phyloP scores from a whole-genome alignment of 192 early-diverging fungal species.

The Rhizophagus prolifer region DNA sequence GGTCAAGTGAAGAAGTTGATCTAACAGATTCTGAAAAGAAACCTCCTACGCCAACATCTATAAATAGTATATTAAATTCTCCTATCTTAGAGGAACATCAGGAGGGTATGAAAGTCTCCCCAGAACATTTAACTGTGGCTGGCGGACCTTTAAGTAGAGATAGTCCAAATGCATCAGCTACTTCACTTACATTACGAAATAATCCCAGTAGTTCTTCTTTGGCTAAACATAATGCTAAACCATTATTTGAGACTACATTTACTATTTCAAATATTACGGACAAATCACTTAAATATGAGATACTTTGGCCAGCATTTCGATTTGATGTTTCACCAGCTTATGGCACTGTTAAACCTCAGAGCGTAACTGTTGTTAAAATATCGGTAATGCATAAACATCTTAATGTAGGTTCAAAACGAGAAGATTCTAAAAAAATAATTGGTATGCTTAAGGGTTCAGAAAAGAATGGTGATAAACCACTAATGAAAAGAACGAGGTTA shows the following conservation, averaged over 20 bases:
- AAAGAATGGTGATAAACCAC: slow-evolving; percentile 6
- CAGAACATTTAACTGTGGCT: slow-evolving; percentile 23
- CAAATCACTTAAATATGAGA: slow-evolving; percentile 21
- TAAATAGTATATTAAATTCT: slow-evolving; percentile 1
- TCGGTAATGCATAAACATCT: slow-evolving; percentile 30
- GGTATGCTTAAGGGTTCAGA: slow-evolving; percentile 24
- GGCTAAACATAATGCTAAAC: slow-evolving; percentile 29
- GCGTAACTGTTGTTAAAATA: slow-evolving; percentile 18
- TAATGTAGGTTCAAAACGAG: slow-evolving; percentile 15
- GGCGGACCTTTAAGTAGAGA: slow-evolving; percentile 1
- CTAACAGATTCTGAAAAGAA: slow-evolving; percentile 26
- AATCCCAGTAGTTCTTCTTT: slow-evolving; percentile 27
- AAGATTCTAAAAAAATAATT: slow-evolving; percentile 27
- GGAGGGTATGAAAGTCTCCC: slow-evolving; percentile 27
- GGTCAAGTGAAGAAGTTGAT: slow-evolving; percentile 33
- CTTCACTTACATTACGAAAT: slow-evolving; percentile 18
- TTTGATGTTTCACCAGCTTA: slow-evolving; percentile 29
- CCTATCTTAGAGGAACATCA: slow-evolving; percentile 18
- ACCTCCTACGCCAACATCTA: not conserved
- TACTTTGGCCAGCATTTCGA: slow-evolving; percentile 30
- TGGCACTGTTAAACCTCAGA: slow-evolving; percentile 18
- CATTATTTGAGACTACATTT: slow-evolving; percentile 30
- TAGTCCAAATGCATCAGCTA: slow-evolving; percentile 9
- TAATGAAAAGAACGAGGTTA: slow-evolving; percentile 23
- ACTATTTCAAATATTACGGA: slow-evolving; percentile 29